Conservation (phyloP, 129 eudicot genomes). For the Centella asiatica region DNA sequence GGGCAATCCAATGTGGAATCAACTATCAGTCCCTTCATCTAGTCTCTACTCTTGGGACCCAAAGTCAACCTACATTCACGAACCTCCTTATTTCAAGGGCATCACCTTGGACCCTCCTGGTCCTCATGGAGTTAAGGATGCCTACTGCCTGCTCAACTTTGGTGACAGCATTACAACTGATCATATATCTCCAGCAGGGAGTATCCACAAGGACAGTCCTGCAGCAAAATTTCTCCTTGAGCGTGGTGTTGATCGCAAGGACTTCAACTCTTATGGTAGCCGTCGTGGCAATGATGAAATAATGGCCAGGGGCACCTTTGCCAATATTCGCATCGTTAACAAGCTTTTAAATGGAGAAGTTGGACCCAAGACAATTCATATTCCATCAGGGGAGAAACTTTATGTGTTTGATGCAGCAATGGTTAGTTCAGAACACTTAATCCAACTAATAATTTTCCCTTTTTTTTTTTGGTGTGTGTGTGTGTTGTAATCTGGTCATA, state of each 20-base stretch:
- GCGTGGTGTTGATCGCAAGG: constrained; percentile 85
- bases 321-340: constrained; percentile 87
- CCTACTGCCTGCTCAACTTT: constrained; percentile 85
- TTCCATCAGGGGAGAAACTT: constrained; percentile 88
- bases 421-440: constrained; percentile 46
- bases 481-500: too few species aligned
- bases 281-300: constrained; percentile 97
- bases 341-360: constrained; percentile 92
- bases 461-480: not conserved
- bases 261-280: constrained; percentile 94
- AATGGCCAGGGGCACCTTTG: constrained; percentile 97
- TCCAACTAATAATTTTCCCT: not conserved
- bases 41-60: constrained; percentile 90
- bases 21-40: constrained; percentile 61
- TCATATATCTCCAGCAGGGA: constrained; percentile 98
- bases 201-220: constrained; percentile 95
- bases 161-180: constrained; percentile 98
- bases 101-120: constrained; percentile 99
- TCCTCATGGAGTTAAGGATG: constrained; percentile 87
- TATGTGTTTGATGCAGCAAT: constrained; percentile 85
- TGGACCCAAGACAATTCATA: constrained; percentile 86
- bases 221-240: constrained; percentile 89
- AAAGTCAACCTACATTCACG: constrained; percentile 93
- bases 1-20: constrained; percentile 97
- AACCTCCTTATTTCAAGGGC: constrained; percentile 92